These are phyloP conservation scores for Termitomyces sp. DNA, from an alignment of 768 basidiomycete species.

Conservation along the genomic window DNA sequence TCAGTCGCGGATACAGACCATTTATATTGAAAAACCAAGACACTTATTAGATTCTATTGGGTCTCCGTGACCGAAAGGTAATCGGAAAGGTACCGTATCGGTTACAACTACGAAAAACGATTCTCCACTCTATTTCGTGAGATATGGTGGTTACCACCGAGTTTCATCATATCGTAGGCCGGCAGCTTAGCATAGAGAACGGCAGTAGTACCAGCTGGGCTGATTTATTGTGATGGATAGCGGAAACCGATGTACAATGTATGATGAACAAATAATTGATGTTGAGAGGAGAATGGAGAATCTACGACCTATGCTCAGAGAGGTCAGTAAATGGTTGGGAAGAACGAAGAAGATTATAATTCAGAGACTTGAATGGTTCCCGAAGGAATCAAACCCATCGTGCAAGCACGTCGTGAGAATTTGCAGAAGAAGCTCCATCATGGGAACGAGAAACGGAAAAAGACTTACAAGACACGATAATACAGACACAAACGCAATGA, in stretches of 20 bases:
- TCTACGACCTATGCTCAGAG: neutral
- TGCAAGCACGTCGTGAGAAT: conserved; percentile 54
- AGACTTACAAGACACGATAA: conserved; percentile 21
- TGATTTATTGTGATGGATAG: neutral
- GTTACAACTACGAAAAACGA: too few species aligned
- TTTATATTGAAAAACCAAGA: too few species aligned
- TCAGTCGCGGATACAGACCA: too few species aligned
- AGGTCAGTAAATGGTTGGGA: neutral
- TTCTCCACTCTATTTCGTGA: too few species aligned
- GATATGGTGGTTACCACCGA: neutral
- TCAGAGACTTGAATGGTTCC: conserved; percentile 87
- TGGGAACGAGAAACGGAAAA: conserved; percentile 5
- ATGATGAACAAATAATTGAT: neutral
- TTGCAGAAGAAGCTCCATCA: conserved; percentile 43
- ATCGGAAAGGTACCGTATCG: too few species aligned
- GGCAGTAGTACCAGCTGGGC: neutral
- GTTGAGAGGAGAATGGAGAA: neutral
- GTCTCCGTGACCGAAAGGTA: too few species aligned
- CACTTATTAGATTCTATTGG: too few species aligned
- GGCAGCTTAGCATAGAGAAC: neutral
- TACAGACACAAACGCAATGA: neutral
- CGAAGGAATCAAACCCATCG: conserved; percentile 57
- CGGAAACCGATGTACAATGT: neutral
- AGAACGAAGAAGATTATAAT: neutral
- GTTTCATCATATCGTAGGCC: neutral